Conservation (phyloP, 2,329 filamentous ascomycete genomes). For the Emergomyces pasteurianus region DNA sequence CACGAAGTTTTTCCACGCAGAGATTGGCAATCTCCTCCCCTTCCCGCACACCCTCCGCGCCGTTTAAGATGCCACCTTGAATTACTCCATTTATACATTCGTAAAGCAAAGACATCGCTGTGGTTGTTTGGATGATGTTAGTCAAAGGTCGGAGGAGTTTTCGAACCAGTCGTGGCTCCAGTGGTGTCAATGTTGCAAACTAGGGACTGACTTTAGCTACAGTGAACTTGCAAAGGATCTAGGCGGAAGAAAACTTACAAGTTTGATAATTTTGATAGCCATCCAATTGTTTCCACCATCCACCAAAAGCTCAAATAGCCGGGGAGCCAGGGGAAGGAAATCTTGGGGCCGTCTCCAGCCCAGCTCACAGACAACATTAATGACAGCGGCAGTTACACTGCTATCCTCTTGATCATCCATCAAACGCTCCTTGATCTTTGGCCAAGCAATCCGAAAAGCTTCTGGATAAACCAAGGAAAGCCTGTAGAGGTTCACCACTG, state of each 20-base stretch:
- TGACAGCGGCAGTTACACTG: conserved; percentile 87
- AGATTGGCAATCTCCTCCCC: conserved; percentile 85
- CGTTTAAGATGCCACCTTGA: conserved; percentile 84
- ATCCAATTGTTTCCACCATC: conserved; percentile 98
- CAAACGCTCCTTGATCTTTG: conserved; percentile 88
- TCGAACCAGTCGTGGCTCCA: conserved; percentile 81
- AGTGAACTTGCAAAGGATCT: not conserved
- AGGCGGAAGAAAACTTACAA: conserved; percentile 44
- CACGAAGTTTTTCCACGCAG: conserved; percentile 83
- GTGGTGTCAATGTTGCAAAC: conserved; percentile 88
- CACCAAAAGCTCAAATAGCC: conserved; percentile 83
- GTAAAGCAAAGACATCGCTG: conserved; percentile 95
- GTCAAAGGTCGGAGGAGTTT: conserved; percentile 86
- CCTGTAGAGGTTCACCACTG: conserved; percentile 85
- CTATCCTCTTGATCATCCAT: conserved; percentile 83
- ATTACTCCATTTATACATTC: conserved; percentile 99
- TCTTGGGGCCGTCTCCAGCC: conserved; percentile 90
- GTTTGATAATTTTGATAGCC: conserved; percentile 97
- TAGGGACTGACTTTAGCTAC: conserved; percentile 30
- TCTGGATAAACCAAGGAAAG: conserved; percentile 94
- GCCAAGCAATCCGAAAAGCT: conserved; percentile 83
- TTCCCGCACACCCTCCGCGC: conserved; percentile 64
- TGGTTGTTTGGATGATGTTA: conserved; percentile 84
- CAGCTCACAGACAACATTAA: conserved; percentile 93
- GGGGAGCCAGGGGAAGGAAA: conserved; percentile 80